phyloP scores from a whole-genome alignment of 305 asterid genomes.

The Fraxinus albicans region DNA sequence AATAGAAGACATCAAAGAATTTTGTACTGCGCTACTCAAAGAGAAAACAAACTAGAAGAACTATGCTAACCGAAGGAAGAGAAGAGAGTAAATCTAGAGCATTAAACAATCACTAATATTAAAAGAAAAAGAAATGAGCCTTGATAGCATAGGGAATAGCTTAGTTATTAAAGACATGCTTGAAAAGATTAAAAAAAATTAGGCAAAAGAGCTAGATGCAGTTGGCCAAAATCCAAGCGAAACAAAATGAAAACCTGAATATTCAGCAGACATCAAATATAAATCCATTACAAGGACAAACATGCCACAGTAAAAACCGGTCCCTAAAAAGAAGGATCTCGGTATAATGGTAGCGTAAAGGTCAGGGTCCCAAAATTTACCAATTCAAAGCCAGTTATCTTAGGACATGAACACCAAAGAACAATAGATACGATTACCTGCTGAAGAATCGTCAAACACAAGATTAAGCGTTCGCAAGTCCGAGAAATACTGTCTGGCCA shows the following conservation, averaged over 20 bases:
- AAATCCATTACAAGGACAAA: not conserved
- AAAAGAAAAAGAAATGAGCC: not conserved
- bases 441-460: slow-evolving; percentile 61
- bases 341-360: not conserved
- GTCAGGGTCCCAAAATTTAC: slow-evolving; percentile 19
- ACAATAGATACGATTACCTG: slow-evolving; percentile 50
- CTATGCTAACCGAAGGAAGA: not conserved
- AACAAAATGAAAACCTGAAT: not conserved
- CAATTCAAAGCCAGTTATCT: slow-evolving; percentile 18
- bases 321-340: not conserved
- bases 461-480: slow-evolving; percentile 76
- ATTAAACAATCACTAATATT: not conserved
- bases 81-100: not conserved
- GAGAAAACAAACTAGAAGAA: not conserved
- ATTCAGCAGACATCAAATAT: not conserved
- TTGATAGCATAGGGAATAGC: not conserved
- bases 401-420: slow-evolving; percentile 14
- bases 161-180: not conserved
- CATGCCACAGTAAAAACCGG: not conserved
- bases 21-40: not conserved
- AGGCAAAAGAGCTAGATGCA: not conserved
- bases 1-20: not conserved
- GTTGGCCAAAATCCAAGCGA: not conserved
- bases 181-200: not conserved
- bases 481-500: slow-evolving; percentile 87